Conservation (phyloP, 441 rosid species). For the Populus hybrid region DNA sequence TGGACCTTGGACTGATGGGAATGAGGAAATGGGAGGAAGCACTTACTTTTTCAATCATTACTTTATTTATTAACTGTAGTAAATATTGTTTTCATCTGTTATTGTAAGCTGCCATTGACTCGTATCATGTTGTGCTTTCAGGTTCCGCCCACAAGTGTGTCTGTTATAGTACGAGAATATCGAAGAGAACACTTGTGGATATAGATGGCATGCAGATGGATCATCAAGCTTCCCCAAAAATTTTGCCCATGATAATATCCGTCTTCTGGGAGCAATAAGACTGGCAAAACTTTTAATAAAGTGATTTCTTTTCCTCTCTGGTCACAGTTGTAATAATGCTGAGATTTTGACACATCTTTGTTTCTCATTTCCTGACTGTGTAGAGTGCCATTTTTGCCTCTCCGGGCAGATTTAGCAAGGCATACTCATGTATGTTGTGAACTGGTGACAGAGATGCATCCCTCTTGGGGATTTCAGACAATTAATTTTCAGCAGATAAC, state of each 20-base stretch:
- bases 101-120: neutral
- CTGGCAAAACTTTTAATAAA: constrained; percentile 9
- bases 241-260: constrained; percentile 31
- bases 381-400: constrained; percentile 74
- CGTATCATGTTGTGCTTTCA: constrained; percentile 19
- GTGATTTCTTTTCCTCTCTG: neutral
- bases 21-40: neutral
- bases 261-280: constrained; percentile 27
- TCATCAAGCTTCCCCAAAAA: constrained; percentile 18
- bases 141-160: constrained; percentile 91
- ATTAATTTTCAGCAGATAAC: neutral
- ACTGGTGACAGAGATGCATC: neutral
- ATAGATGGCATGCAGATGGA: constrained; percentile 27
- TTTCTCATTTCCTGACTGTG: constrained; percentile 47
- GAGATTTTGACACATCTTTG: neutral
- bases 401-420: constrained; percentile 47
- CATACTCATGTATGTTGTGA: neutral
- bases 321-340: neutral
- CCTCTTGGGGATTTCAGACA: neutral
- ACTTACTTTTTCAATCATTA: neutral
- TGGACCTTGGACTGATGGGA: neutral
- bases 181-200: constrained; percentile 61
- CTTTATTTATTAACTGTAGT: neutral
- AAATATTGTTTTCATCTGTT: neutral
- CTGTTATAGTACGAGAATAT: constrained; percentile 81